Evolutionary conservation across 2,329 filamentous ascomycete species (phyloP).

Genomic region (Calonectria fujianensis): DNA sequence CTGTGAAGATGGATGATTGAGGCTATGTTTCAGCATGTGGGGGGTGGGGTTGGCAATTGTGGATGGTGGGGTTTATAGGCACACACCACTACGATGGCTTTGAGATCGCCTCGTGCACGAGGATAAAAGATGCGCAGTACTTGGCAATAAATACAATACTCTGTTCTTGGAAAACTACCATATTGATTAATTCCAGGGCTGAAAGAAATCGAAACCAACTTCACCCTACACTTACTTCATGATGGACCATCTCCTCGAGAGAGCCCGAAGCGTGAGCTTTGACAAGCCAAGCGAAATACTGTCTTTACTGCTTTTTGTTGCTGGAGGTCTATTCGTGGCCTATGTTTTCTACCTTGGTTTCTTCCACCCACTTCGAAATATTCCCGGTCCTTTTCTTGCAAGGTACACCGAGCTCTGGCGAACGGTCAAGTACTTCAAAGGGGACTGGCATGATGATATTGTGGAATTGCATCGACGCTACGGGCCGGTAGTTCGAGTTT

Average conservation of each 20-base stretch:
- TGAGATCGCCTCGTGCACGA: neutral
- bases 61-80: conserved; percentile 13
- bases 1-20: neutral
- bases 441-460: conserved; percentile 12
- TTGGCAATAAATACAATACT: neutral
- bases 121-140: neutral
- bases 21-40: conserved; percentile 4
- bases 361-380: conserved; percentile 6
- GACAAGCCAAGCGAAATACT: neutral
- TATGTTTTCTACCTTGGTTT: neutral
- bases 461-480: neutral
- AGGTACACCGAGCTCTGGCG: conserved; percentile 10
- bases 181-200: neutral
- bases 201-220: neutral
- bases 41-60: neutral
- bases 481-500: conserved; percentile 2
- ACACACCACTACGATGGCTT: neutral
- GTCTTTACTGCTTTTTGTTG: neutral
- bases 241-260: neutral
- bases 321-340: neutral
- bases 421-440: conserved; percentile 4
- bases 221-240: neutral
- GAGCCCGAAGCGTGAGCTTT: neutral
- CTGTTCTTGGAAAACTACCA: neutral
- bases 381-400: conserved; percentile 6